These are phyloP conservation scores for Candida morakotiae DNA, from an alignment of 805 yeast species.

Conservation along the genomic window DNA sequence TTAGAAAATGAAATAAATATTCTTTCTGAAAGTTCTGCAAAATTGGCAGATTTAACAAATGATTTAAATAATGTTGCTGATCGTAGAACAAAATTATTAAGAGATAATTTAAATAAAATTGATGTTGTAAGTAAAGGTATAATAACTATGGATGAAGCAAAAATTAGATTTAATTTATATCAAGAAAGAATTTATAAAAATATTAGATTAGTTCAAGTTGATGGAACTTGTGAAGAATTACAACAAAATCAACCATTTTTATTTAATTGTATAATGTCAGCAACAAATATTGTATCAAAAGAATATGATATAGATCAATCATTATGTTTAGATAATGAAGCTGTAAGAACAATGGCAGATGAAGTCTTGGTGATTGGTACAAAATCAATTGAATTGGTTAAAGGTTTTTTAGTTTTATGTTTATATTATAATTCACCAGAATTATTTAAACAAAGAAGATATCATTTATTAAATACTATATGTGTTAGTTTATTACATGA, in stretches of 20 bases:
- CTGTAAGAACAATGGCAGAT: constrained; percentile 45
- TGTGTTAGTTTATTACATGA: constrained; percentile 71
- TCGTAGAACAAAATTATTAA: constrained; percentile 31
- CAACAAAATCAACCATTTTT: constrained; percentile 54
- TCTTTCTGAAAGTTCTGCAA: constrained; percentile 28
- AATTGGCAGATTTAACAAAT: constrained; percentile 41
- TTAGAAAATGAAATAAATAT: constrained; percentile 39
- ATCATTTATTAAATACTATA: constrained; percentile 62
- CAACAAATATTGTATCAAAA: constrained; percentile 42
- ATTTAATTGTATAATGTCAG: constrained; percentile 61
- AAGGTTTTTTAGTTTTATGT: constrained; percentile 55
- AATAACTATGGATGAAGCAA: constrained; percentile 58
- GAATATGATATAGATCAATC: constrained; percentile 36
- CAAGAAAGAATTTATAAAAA: constrained; percentile 39
- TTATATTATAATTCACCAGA: constrained; percentile 86
- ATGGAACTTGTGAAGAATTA: constrained; percentile 43
- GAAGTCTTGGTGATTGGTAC: constrained; percentile 69
- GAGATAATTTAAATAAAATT: constrained; percentile 15
- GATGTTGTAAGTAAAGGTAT: constrained; percentile 60
- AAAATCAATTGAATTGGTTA: constrained; percentile 65
- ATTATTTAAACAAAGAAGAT: constrained; percentile 72
- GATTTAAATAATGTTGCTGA: constrained; percentile 45
- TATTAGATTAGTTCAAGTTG: constrained; percentile 57
- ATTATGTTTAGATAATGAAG: constrained; percentile 48
- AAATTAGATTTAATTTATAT: constrained; percentile 48